Evolutionary conservation across 1,139 yeast species (phyloP), one percentile per base, ranked within the genome.

Genomic region (Spathaspora sp.): DNA sequence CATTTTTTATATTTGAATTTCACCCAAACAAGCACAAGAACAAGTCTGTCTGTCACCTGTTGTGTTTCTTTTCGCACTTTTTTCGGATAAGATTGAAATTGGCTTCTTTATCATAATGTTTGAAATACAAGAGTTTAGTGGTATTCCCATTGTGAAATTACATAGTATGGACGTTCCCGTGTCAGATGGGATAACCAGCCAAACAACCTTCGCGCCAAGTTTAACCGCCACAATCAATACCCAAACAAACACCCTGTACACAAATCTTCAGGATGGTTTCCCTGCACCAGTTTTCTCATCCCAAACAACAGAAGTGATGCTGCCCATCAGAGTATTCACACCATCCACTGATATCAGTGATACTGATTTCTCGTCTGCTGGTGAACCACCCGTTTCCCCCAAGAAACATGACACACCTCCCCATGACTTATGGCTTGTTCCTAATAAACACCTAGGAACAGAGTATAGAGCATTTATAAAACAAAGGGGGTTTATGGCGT

Each of bases 401-500:
- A 26, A 16, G 10, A 34, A 3, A 6, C 13, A 34, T 7, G 38
- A 34, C 4, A 16, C 13, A 17, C 24, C 38, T 17, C 38, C 24
- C 23, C 23, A 20, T 20, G 23, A 20, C 23, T 20, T 20, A 9
- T 34, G 16, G 15, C 43, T 41, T 29, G 26, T 16, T n/a, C 52
- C 48, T 7, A 45, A 51, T 40, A 31, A 20, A 17, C 18, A 36
- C 24, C n/a, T 51, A 15, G 44, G 43, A 37, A 11, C 43, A 40
- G 39, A 50, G 45, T 49, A 51, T 49, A 74, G 88, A 47, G 66
- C 69, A 47, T 79, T 57, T 53, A 62, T 88, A 48, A 81, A 82
- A 56, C 60, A 66, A n/a, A 64, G 77, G 47, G 95, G 95, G 0
- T 70, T 79, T 33, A 65, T 72, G 51, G 60, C 64, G 47, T 82